Evolutionary conservation across 352 stramenopile genomes (phyloP), one percentile per base, ranked within the genome.

Genomic region (Phytophthora crassamura): DNA sequence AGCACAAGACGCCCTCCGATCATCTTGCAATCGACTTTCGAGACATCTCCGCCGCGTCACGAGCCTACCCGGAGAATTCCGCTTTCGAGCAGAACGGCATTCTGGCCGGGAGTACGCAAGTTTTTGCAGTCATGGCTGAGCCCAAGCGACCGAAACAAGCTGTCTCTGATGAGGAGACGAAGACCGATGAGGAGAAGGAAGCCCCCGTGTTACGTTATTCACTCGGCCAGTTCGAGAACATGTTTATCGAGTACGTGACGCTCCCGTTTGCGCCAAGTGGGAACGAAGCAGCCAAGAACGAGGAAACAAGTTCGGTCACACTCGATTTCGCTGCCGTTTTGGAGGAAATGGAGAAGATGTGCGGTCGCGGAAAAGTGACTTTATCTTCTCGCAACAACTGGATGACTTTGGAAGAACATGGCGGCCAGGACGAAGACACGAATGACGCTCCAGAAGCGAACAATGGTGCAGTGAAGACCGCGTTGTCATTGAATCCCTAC

Each of bases 261-360:
- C 25, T 89, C n/a, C 78, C 80, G 3, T 64, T 81, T 58, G 10
- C 41, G 35, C 62, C 38, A 45, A 43, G 22, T 28, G 72, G 62
- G 42, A 53, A 51, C 71, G 66, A 48, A 67, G 64, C 16, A 64
- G 41, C 20, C 63, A 75, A 56, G 20, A 25, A 54, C 25, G 45
- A 28, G 18, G 12, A 32, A 58, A 16, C 25, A 56, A 3, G 7
- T 18, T n/a, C 49, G 16, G 3, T 15, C 1, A 43, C 12, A 57
- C 40, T 84, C 15, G 78, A 89, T 32, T 67, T 92, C 50, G 72
- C 79, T 4, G 67, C 83, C 30, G 64, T 89, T 30, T 64, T 82
- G 8, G 75, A 73, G 34, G 77, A 85, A 52, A 72, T 88, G 58
- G 75, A 87, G 11, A 89, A 78, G 53, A 76, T 84, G 20, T 86